Base-by-base conservation (phyloP, 257 asterid species). In the Salvia hispanica region DNA sequence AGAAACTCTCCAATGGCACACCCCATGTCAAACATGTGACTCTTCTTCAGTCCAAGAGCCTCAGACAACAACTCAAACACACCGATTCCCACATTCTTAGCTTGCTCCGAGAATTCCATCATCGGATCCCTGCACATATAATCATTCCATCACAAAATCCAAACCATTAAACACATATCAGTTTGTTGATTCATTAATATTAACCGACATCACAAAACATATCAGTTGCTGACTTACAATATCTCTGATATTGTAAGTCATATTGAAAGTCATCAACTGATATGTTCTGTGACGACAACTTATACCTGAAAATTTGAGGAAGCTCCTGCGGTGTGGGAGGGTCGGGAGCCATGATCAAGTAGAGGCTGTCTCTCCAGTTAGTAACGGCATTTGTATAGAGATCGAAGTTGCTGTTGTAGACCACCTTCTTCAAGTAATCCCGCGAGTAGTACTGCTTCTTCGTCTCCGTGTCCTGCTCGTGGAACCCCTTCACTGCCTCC, bases 331-430 rank as follows among this genome's bases (percentile, higher is more conserved):
- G 78, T 7, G 10, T 6, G 13, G 82, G 78, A 31, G 76, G 70
- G 6, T 63, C 31, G 1, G 90, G 87, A 58, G 76, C 82, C 82
- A 82, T 76, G 0, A 8, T 11, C 68, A 75, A 66, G 31, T 74
- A 76, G 8, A 74, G 21, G n/a, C 78, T 15, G 43, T 82, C 86
- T 48, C 86, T 82, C 91, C 91, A 85, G 0, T 72, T 72, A 4
- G 74, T 78, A 0, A 57, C 62, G 7, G 72, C 48, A 9, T 5
- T 9, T 4, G 80, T 10, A n/a, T 31, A 33, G 6, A 75, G 34
- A 67, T 77, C 83, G 9, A 73, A 75, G 37, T 80, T 83, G 64
- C 71, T 64, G 33, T 66, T 79, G 31, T 66, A 64, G 4, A 66
- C 11, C 6, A 83, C 67, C 14, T 54, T 76, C 60, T 57, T 73